phyloP scores from a whole-genome alignment of 2,329 filamentous ascomycete species.

The Penicillium freii region DNA sequence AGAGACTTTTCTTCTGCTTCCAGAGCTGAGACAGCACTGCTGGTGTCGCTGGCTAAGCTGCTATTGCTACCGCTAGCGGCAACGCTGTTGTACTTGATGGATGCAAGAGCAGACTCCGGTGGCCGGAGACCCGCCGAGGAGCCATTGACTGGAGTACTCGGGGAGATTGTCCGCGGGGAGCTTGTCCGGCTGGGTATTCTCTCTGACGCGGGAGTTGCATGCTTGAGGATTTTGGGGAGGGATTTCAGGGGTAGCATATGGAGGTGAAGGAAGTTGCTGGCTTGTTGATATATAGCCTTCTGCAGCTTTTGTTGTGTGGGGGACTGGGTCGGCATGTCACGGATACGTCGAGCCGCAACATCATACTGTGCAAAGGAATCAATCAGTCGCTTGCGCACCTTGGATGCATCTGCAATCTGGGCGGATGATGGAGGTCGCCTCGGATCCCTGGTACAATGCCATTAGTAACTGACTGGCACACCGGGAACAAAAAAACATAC shows the following conservation, averaged over 20 bases:
- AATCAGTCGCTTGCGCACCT: conserved; percentile 83
- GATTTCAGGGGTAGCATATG: conserved; percentile 87
- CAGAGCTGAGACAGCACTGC: conserved; percentile 61
- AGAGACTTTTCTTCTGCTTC: conserved; percentile 82
- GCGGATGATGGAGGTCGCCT: conserved; percentile 62
- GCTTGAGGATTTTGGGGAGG: conserved; percentile 65
- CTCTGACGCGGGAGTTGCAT: conserved; percentile 55
- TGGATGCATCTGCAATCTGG: conserved; percentile 80
- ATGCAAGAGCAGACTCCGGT: conserved; percentile 51
- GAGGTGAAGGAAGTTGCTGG: conserved; percentile 77
- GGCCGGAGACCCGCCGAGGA: conserved; percentile 28
- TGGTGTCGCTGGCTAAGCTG: conserved; percentile 54
- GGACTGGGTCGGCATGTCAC: conserved; percentile 72
- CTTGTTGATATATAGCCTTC: conserved; percentile 76
- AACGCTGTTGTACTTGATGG: conserved; percentile 58
- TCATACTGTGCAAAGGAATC: conserved; percentile 90
- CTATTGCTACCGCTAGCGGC: conserved; percentile 50
- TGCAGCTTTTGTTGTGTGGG: conserved; percentile 73
- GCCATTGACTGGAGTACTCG: conserved; percentile 25
- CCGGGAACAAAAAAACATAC: conserved; percentile 31
- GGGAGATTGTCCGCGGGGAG: conserved; percentile 25
- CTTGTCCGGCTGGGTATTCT: conserved; percentile 21
- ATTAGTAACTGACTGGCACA: conserved; percentile 9
- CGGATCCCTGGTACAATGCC: conserved; percentile 50
- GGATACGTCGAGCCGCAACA: conserved; percentile 72